Percentiles rank a stretch among this genome's conserved stretches.
These are phyloP conservation scores for Dalbergia cultrata DNA, from an alignment of 306 rosid species.

Conservation along the genomic window DNA sequence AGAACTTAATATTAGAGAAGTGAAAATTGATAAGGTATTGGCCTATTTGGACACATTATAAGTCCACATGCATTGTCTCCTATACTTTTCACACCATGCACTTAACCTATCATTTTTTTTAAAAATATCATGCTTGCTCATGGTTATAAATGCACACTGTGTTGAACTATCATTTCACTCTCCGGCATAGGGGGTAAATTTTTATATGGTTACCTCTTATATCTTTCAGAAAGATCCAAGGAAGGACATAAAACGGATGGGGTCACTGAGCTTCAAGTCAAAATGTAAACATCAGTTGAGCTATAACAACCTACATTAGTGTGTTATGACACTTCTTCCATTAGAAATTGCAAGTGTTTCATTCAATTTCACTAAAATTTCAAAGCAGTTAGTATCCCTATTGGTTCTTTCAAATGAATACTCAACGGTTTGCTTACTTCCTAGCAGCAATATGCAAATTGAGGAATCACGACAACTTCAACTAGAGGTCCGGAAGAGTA, in stretches of 20 bases:
- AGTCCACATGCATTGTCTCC: no score
- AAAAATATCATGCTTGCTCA: not conserved
- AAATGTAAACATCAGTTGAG: conserved; percentile 47
- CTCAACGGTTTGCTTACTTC: not conserved
- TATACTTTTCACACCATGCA: no score
- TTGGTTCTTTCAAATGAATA: not conserved
- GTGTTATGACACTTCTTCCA: conserved; percentile 13
- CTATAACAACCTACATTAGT: conserved; percentile 17
- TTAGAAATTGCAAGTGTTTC: not conserved
- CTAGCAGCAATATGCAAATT: conserved; percentile 52
- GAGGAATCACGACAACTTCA: conserved; percentile 55
- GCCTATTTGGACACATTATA: no score
- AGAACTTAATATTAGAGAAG: no score
- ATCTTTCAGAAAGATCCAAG: conserved; percentile 48
- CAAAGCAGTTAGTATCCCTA: not conserved
- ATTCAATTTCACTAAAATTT: not conserved
- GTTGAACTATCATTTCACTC: not conserved
- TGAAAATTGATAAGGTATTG: no score
- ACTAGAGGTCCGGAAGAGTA: conserved; percentile 50
- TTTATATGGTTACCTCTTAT: not conserved
- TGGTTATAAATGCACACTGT: not conserved
- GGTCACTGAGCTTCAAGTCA: conserved; percentile 50
- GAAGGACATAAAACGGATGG: conserved; percentile 43
- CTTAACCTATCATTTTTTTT: not conserved
- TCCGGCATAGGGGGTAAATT: conserved; percentile 6